Evolutionary conservation across 148 eudicot species (phyloP).

Genomic region (Amaranthus hypochondriacus): DNA sequence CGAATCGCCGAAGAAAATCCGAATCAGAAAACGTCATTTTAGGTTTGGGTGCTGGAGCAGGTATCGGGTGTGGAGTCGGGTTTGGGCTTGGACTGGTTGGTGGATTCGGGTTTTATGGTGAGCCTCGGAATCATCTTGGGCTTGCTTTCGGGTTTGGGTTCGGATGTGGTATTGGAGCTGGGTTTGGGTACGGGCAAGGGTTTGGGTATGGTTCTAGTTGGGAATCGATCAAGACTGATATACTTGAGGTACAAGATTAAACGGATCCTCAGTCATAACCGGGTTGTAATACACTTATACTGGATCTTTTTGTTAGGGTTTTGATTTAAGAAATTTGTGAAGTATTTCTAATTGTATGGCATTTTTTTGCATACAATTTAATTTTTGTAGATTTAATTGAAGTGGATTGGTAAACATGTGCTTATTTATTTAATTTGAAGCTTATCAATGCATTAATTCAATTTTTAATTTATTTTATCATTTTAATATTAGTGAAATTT

Average conservation of each 20-base stretch:
- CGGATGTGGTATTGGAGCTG: slow-evolving; percentile 59
- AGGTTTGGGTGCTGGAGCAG: slow-evolving; percentile 56
- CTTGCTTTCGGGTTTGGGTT: slow-evolving; percentile 52
- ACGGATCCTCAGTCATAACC: slow-evolving; percentile 6
- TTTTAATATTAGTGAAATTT: too few relatives aligned
- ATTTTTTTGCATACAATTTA: too few relatives aligned
- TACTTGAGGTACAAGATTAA: slow-evolving; percentile 22
- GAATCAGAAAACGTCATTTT: neutral
- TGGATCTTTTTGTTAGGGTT: neutral
- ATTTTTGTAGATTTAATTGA: too few relatives aligned
- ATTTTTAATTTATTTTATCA: too few relatives aligned
- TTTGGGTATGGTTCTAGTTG: slow-evolving; percentile 37
- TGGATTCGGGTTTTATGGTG: slow-evolving; percentile 43
- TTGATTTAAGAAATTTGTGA: neutral
- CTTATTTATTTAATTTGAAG: too few relatives aligned
- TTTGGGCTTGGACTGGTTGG: slow-evolving; percentile 53
- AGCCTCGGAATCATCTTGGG: slow-evolving; percentile 48
- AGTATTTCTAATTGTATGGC: neutral
- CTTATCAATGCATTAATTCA: too few relatives aligned
- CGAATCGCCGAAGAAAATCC: neutral
- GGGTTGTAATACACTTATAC: slow-evolving; percentile 5
- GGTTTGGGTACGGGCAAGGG: slow-evolving; percentile 59
- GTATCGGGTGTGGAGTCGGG: slow-evolving; percentile 60
- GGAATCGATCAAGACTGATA: slow-evolving; percentile 25
- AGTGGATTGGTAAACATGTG: too few relatives aligned